phyloP scores from a whole-genome alignment of 2,329 filamentous ascomycete species.

The Whalleya microplaca region DNA sequence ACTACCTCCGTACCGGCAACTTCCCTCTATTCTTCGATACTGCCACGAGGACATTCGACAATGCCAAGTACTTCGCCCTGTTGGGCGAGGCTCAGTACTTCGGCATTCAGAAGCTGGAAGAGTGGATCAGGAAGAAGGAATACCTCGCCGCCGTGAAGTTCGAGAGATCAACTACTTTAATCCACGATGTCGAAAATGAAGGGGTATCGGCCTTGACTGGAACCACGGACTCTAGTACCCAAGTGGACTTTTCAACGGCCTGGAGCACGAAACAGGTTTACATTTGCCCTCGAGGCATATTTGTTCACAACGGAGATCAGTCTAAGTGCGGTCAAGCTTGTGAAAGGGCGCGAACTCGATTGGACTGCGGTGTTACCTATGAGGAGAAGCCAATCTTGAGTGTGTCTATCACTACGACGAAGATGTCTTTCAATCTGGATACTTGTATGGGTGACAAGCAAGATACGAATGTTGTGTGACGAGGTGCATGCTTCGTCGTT shows the following conservation, averaged over 20 bases:
- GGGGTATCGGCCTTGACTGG: too few relatives aligned
- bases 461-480: background rate
- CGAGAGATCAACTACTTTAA: background rate
- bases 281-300: constrained; percentile 37
- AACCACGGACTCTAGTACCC: background rate
- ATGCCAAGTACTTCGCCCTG: constrained; percentile 38
- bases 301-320: constrained; percentile 25
- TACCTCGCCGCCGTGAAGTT: constrained; percentile 32
- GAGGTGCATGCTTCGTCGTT: too few relatives aligned
- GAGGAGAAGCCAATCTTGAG: constrained; percentile 7
- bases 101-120: constrained; percentile 32
- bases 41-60: constrained; percentile 35
- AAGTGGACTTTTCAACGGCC: constrained; percentile 1
- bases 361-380: background rate
- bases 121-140: constrained; percentile 35
- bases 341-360: background rate
- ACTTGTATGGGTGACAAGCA: background rate
- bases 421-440: constrained; percentile 2
- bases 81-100: constrained; percentile 41
- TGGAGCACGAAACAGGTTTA: constrained; percentile 45
- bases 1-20: constrained; percentile 38
- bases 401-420: constrained; percentile 4
- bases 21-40: constrained; percentile 41
- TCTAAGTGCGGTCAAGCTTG: constrained; percentile 20
- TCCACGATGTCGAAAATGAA: background rate